A percentile compares a stretch with the other conserved stretches of the same genome.
Evolutionary conservation across 1,139 yeast species (phyloP).

Genomic region (Taphrina betulina): DNA sequence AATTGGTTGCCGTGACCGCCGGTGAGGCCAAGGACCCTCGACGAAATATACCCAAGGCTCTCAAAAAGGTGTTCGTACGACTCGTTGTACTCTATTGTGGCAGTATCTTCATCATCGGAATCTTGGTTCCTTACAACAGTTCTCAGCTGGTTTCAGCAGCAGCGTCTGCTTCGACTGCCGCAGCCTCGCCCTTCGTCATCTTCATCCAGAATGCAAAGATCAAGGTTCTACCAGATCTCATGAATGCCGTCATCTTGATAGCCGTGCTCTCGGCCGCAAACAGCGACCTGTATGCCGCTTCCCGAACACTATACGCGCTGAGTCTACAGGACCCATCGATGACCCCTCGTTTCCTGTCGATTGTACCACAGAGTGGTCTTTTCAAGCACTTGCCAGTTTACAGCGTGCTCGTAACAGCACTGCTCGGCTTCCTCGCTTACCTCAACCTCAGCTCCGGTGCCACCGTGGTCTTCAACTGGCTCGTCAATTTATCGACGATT

Average conservation of each 20-base stretch:
- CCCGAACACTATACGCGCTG: conserved; percentile 61
- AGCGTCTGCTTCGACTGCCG: conserved; percentile 46
- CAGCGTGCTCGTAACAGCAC: conserved; percentile 51
- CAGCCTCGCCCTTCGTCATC: conserved; percentile 73
- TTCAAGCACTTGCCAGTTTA: conserved; percentile 52
- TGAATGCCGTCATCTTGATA: conserved; percentile 70
- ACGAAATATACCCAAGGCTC: conserved; percentile 78
- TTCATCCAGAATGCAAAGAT: conserved; percentile 70
- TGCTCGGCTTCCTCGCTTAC: conserved; percentile 55
- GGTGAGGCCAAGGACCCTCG: conserved; percentile 86
- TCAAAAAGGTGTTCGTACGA: conserved; percentile 76
- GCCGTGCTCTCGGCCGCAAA: conserved; percentile 73
- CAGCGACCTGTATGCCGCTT: conserved; percentile 64
- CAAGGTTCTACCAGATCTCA: conserved; percentile 65
- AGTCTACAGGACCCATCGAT: conserved; percentile 53
- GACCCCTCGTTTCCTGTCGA: conserved; percentile 60
- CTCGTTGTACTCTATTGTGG: conserved; percentile 77
- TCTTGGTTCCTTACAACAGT: conserved; percentile 77
- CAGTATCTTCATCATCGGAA: conserved; percentile 60
- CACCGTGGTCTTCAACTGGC: conserved; percentile 73
- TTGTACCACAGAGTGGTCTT: conserved; percentile 56
- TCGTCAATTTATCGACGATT: conserved; percentile 70
- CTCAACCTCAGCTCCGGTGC: conserved; percentile 68
- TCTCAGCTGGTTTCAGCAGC: conserved; percentile 46
- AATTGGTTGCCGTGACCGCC: conserved; percentile 81